These are phyloP conservation scores for Cladosporium colombiae DNA, from an alignment of 2,329 filamentous ascomycete genomes.

Conservation along the genomic window DNA sequence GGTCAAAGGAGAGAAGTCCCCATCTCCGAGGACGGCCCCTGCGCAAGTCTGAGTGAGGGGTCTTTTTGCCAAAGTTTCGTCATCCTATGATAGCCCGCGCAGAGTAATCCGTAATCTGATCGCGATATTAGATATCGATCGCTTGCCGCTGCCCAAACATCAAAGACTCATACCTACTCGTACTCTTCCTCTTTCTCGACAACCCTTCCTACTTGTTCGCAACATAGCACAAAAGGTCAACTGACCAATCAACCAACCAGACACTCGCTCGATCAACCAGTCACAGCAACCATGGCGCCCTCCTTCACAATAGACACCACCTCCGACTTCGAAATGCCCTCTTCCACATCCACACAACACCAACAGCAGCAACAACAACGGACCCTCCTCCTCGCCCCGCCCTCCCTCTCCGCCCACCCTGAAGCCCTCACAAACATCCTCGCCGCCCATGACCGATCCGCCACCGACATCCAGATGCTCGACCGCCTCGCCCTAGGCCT, in stretches of 20 bases:
- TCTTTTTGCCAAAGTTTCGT: constrained; percentile 9
- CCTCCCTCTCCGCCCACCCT: constrained; percentile 83
- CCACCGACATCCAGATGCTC: constrained; percentile 94
- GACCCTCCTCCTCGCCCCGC: constrained; percentile 84
- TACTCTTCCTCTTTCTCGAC: background rate
- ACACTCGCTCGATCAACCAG: background rate
- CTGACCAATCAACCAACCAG: too few species aligned
- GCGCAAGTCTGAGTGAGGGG: background rate
- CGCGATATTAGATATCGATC: background rate
- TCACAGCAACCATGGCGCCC: constrained; percentile 40
- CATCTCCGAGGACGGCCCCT: constrained; percentile 11
- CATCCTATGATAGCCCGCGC: constrained; percentile 7
- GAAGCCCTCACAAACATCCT: constrained; percentile 73
- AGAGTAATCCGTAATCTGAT: constrained; percentile 18
- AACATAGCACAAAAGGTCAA: background rate
- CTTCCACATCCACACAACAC: constrained; percentile 28
- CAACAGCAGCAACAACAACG: constrained; percentile 40
- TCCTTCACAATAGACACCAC: constrained; percentile 42
- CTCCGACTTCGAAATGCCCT: constrained; percentile 39
- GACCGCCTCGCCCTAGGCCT: constrained; percentile 84
- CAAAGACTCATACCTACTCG: background rate
- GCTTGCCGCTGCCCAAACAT: background rate
- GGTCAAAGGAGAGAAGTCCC: background rate
- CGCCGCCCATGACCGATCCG: constrained; percentile 69
- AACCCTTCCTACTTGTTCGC: background rate